phyloP scores from a whole-genome alignment of 352 stramenopile species.

The Pythium utonaiense region DNA sequence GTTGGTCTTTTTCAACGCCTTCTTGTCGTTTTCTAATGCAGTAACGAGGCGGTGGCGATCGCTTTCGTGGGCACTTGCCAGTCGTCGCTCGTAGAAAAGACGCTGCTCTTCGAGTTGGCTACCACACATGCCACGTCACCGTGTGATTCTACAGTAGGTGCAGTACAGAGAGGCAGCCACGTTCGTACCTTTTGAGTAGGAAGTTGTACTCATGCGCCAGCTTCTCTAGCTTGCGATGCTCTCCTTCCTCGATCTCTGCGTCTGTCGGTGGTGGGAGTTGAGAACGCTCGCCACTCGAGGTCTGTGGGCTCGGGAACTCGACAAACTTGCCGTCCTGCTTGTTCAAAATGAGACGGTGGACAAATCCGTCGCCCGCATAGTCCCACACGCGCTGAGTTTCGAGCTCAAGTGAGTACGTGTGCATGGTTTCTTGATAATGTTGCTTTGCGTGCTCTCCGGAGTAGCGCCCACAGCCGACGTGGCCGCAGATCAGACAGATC shows the following conservation, averaged over 20 bases:
- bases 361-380: slow-evolving; percentile 90
- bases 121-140: background rate
- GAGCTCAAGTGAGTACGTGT: slow-evolving; percentile 95
- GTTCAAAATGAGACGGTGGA: slow-evolving; percentile 86
- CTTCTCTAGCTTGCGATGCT: slow-evolving; percentile 95
- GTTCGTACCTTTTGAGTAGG: slow-evolving; percentile 88
- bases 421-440: slow-evolving; percentile 91
- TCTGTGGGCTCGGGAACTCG: slow-evolving; percentile 90
- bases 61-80: slow-evolving; percentile 58
- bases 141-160: background rate
- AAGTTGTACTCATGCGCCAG: slow-evolving; percentile 96
- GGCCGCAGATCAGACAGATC: slow-evolving; percentile 96
- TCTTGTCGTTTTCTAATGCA: slow-evolving; percentile 74
- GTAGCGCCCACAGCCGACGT: slow-evolving; percentile 96
- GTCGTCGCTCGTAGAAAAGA: slow-evolving; percentile 87
- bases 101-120: slow-evolving; percentile 95
- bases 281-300: slow-evolving; percentile 62
- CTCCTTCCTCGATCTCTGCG: slow-evolving; percentile 87
- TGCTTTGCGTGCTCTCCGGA: slow-evolving; percentile 92
- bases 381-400: slow-evolving; percentile 96
- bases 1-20: slow-evolving; percentile 77
- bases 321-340: slow-evolving; percentile 95
- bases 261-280: slow-evolving; percentile 56
- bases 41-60: slow-evolving; percentile 50
- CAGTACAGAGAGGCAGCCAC: background rate